phyloP scores from a whole-genome alignment of 306 rosid species.

The Crotalaria pallida region DNA sequence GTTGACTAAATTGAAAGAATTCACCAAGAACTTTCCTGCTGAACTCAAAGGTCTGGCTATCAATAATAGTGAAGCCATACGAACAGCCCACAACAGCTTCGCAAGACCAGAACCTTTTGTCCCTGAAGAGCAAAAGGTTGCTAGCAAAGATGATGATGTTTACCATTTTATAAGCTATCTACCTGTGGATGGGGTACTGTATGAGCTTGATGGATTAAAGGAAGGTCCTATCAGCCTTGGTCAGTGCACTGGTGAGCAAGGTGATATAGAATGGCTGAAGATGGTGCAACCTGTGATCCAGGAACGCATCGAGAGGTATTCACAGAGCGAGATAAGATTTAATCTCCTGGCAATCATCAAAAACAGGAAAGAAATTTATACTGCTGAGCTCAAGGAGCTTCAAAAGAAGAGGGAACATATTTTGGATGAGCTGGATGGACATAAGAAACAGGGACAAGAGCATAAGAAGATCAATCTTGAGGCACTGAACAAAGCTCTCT shows the following conservation, averaged over 20 bases:
- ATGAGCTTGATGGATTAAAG: slow-evolving; percentile 97
- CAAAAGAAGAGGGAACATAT: slow-evolving; percentile 94
- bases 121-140: slow-evolving; percentile 84
- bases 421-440: slow-evolving; percentile 77
- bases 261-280: slow-evolving; percentile 83
- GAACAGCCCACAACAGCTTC: slow-evolving; percentile 90
- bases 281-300: slow-evolving; percentile 92
- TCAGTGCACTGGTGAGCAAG: slow-evolving; percentile 80
- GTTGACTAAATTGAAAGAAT: slow-evolving; percentile 74
- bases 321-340: slow-evolving; percentile 84
- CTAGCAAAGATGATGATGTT: slow-evolving; percentile 86
- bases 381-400: slow-evolving; percentile 90
- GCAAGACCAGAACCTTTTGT: slow-evolving; percentile 98
- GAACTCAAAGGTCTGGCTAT: slow-evolving; percentile 97
- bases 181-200: slow-evolving; percentile 85
- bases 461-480: slow-evolving; percentile 52
- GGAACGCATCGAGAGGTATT: slow-evolving; percentile 89
- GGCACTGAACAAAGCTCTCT: slow-evolving; percentile 76
- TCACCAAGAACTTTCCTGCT: slow-evolving; percentile 88
- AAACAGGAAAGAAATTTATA: slow-evolving; percentile 84
- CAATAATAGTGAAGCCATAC: slow-evolving; percentile 89
- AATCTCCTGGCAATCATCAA: slow-evolving; percentile 90
- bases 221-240: slow-evolving; percentile 98
- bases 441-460: slow-evolving; percentile 54
- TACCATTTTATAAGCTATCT: slow-evolving; percentile 96